Conservation (phyloP, 441 rosid species). For the Capsella rubella region DNA sequence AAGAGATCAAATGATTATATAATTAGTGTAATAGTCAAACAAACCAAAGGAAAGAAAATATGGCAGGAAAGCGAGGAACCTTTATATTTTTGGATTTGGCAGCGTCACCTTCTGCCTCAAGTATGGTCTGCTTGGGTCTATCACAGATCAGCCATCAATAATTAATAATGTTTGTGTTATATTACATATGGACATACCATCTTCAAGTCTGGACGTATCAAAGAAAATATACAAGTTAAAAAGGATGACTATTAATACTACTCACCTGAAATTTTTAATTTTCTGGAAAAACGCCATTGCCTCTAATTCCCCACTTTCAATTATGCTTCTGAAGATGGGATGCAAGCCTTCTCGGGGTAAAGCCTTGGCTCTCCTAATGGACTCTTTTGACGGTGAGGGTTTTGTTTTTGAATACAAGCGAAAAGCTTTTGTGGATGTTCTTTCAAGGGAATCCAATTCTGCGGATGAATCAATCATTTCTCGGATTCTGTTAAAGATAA, state of each 20-base stretch:
- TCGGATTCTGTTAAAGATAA: slow-evolving; percentile 74
- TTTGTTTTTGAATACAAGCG: slow-evolving; percentile 87
- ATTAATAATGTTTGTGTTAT: slow-evolving; percentile 5
- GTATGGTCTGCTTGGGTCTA: slow-evolving; percentile 97
- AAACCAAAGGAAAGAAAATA: background rate
- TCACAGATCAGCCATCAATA: slow-evolving; percentile 43
- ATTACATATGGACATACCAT: background rate
- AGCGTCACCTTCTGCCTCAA: slow-evolving; percentile 97
- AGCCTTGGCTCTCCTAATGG: slow-evolving; percentile 84
- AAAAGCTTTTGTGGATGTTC: slow-evolving; percentile 83
- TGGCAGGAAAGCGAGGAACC: slow-evolving; percentile 47
- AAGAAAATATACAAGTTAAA: background rate
- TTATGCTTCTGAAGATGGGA: slow-evolving; percentile 76
- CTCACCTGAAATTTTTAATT: slow-evolving; percentile 81
- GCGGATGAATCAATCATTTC: slow-evolving; percentile 83
- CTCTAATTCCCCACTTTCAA: slow-evolving; percentile 84
- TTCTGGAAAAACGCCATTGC: slow-evolving; percentile 94
- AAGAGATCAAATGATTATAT: slow-evolving; percentile 5
- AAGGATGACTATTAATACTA: slow-evolving; percentile 4
- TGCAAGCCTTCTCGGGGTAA: slow-evolving; percentile 88
- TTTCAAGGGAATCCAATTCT: slow-evolving; percentile 73
- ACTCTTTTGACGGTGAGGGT: slow-evolving; percentile 87
- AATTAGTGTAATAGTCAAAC: background rate
- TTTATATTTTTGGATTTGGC: slow-evolving; percentile 72
- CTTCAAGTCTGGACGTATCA: background rate